Percentiles rank a stretch among this genome's conserved stretches.
Conservation (phyloP, 345 rosid species). For the Populus nigra region DNA sequence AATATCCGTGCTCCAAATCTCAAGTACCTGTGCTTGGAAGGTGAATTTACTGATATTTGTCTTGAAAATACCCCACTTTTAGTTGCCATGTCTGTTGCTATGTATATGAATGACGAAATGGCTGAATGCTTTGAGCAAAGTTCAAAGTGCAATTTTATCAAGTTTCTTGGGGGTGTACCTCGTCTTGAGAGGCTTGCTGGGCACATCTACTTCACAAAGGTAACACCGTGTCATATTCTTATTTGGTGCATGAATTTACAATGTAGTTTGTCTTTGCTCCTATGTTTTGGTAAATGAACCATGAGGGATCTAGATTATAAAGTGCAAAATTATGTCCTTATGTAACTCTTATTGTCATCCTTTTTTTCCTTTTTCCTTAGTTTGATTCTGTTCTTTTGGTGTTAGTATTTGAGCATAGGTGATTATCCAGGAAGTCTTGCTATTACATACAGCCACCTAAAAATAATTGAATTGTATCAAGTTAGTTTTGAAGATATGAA, state of each 20-base stretch:
- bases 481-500: constrained; percentile 86
- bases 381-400: not conserved
- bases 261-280: not conserved
- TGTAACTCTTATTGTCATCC: not conserved
- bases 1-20: constrained; percentile 71
- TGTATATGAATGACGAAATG: constrained; percentile 82
- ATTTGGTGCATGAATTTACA: constrained; percentile 4
- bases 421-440: constrained; percentile 58
- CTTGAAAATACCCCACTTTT: constrained; percentile 74
- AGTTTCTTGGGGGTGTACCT: constrained; percentile 80
- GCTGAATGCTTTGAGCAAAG: constrained; percentile 79
- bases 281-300: not conserved
- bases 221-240: constrained; percentile 17
- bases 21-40: constrained; percentile 76
- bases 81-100: constrained; percentile 61
- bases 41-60: constrained; percentile 77
- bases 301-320: not conserved
- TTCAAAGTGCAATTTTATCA: constrained; percentile 67
- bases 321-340: constrained; percentile 1
- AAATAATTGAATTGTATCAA: constrained; percentile 66
- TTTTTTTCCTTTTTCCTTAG: not conserved
- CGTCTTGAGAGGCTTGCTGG: constrained; percentile 76
- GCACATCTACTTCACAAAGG: constrained; percentile 88
- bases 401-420: constrained; percentile 87
- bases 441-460: constrained; percentile 56